These are phyloP conservation scores for Lentinula sp. DNA, from an alignment of 768 basidiomycete species.

Conservation along the genomic window DNA sequence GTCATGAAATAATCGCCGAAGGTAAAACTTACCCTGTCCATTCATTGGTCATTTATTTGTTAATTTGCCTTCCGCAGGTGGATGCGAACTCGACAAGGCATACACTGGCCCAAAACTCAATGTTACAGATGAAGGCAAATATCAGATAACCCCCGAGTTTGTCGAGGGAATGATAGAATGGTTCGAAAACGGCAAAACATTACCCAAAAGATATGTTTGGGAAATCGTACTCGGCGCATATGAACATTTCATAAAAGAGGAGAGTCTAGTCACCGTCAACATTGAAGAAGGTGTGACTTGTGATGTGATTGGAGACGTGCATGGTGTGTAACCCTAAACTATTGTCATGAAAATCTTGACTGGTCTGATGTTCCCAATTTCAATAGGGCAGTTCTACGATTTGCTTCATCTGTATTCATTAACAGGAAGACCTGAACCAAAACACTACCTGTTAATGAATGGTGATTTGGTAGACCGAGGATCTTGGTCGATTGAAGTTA, in stretches of 20 bases:
- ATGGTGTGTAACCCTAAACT: slow-evolving; percentile 47
- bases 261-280: slow-evolving; percentile 72
- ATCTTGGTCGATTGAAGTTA: slow-evolving; percentile 93
- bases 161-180: slow-evolving; percentile 80
- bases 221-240: slow-evolving; percentile 91
- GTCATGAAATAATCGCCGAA: slow-evolving; percentile 73
- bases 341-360: not conserved
- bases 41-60: not conserved
- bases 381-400: slow-evolving; percentile 89
- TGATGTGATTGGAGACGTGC: slow-evolving; percentile 96
- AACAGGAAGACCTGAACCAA: slow-evolving; percentile 79
- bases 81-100: slow-evolving; percentile 68
- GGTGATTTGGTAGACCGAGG: slow-evolving; percentile 97
- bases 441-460: slow-evolving; percentile 87
- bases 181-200: slow-evolving; percentile 93
- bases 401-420: slow-evolving; percentile 80
- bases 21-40: slow-evolving; percentile 33
- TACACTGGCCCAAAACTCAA: slow-evolving; percentile 75
- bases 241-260: slow-evolving; percentile 66
- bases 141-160: slow-evolving; percentile 71
- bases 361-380: not conserved
- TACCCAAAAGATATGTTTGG: slow-evolving; percentile 89
- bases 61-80: slow-evolving; percentile 36
- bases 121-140: slow-evolving; percentile 57
- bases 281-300: slow-evolving; percentile 74